Conservation (phyloP, 257 asterid genomes). For the Solanum dulcamara region DNA sequence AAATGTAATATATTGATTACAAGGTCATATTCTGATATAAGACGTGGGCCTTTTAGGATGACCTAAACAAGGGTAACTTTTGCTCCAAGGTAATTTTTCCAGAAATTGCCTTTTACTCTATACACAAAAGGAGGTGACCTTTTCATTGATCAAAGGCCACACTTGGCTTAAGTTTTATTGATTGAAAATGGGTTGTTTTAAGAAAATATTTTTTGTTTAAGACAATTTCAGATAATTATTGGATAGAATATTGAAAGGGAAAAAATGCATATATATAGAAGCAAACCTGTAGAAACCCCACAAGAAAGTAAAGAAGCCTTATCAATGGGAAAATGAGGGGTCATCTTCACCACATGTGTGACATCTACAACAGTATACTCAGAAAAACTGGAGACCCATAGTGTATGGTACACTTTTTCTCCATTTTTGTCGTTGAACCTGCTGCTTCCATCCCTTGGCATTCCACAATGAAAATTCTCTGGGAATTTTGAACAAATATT, state of each 20-base stretch:
- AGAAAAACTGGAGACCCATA: conserved; percentile 17
- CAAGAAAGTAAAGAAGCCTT: conserved; percentile 33
- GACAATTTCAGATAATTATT: not conserved
- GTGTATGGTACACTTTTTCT: conserved; percentile 13
- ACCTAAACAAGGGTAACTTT: not conserved
- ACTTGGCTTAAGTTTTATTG: too few species aligned
- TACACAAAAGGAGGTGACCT: too few species aligned
- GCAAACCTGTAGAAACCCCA: conserved; percentile 25
- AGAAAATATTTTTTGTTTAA: too few species aligned
- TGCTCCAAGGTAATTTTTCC: not conserved
- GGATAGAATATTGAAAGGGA: not conserved
- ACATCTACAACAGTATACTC: conserved; percentile 36
- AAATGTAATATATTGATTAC: too few species aligned
- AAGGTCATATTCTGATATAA: not conserved
- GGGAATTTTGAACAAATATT: conserved; percentile 27
- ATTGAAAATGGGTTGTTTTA: too few species aligned
- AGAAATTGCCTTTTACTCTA: too few species aligned
- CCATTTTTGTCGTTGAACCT: conserved; percentile 26
- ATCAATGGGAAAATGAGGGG: conserved; percentile 10
- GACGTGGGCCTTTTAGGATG: not conserved
- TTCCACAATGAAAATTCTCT: conserved; percentile 1
- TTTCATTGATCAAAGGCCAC: not conserved
- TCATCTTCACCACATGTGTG: conserved; percentile 24
- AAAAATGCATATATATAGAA: too few species aligned
- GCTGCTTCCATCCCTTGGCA: conserved; percentile 32